Evolutionary conservation across 2,329 filamentous ascomycete genomes (phyloP), one percentile per base, ranked within the genome.

Genomic region (Penicillium sp.): DNA sequence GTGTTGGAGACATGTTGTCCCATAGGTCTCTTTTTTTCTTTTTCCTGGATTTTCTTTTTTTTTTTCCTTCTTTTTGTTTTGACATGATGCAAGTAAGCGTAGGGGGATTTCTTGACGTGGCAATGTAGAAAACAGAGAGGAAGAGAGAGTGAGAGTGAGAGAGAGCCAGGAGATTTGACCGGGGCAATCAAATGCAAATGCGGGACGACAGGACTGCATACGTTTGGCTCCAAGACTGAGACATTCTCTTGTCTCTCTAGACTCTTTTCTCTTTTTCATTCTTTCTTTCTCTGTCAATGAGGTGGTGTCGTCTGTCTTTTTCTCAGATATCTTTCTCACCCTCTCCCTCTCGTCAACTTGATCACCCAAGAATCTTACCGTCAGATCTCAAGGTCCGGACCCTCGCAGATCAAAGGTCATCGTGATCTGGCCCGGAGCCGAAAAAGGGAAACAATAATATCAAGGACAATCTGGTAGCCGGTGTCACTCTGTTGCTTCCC

Each of bases 151-250:
- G 42, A 25, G 22, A 22, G 19, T 3, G 19, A 22, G 19, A 22
- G 19, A 22, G 19, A 22, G 19, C 3, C 19, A 22, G 5, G 19
- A 25, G 22, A 25, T 25, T 25, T 25, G 7, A 25, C 22, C 27
- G 38, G 43, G 54, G 49, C 56, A 57, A 59, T 57, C 58, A 35
- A 57, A 57, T 57, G 54, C 51, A 53, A 55, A 55, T 53, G 51
- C 58, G 59, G 58, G 56, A 62, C 54, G 49, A 50, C 56, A 56
- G 59, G 59, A 62, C 57, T 54, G 54, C 56, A 53, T 60, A 52
- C 56, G 59, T 62, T 59, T 62, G 59, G 59, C 46, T 52, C 53
- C 36, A 51, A 47, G 53, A 41, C 50, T 60, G 56, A 60, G 56
- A 60, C 56, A 57, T 25, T 25, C 22, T 25, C 22, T 22, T 22